Conservation (phyloP, 164 flowering plant genomes). For the Dillenia turbinata region DNA sequence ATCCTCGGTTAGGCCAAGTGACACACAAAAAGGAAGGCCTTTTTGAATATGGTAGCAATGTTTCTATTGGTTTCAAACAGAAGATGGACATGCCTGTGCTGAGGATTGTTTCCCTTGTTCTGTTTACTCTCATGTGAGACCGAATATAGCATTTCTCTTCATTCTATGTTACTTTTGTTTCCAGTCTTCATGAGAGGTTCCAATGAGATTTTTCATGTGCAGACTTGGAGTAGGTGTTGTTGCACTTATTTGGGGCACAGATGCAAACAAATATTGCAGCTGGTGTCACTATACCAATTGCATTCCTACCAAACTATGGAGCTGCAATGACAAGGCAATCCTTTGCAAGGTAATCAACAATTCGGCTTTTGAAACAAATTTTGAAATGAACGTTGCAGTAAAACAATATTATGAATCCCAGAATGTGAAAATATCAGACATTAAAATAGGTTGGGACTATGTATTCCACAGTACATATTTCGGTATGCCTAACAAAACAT, state of each 20-base stretch:
- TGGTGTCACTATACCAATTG: conserved; percentile 72
- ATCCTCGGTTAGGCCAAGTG: conserved; percentile 37
- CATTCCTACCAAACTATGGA: conserved; percentile 64
- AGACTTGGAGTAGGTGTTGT: conserved; percentile 54
- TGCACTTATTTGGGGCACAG: conserved; percentile 39
- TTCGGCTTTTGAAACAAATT: no score
- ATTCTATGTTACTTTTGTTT: neutral
- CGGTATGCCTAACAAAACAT: no score
- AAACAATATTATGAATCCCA: no score
- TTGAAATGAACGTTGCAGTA: no score
- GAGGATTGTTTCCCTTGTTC: conserved; percentile 41
- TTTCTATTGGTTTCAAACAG: conserved; percentile 33
- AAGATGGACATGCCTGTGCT: conserved; percentile 57
- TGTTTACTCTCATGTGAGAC: conserved; percentile 57
- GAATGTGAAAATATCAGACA: no score
- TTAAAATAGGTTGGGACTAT: no score
- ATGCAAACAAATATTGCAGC: conserved; percentile 49
- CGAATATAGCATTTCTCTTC: neutral
- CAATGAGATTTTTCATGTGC: conserved; percentile 11
- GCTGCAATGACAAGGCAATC: conserved; percentile 43
- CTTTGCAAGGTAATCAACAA: conserved; percentile 53
- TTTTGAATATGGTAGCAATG: conserved; percentile 39
- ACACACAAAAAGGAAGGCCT: conserved; percentile 37
- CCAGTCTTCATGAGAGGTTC: neutral
- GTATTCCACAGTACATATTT: no score